Base-by-base conservation (phyloP, 768 basidiomycete species). In the Trametes maxima region DNA sequence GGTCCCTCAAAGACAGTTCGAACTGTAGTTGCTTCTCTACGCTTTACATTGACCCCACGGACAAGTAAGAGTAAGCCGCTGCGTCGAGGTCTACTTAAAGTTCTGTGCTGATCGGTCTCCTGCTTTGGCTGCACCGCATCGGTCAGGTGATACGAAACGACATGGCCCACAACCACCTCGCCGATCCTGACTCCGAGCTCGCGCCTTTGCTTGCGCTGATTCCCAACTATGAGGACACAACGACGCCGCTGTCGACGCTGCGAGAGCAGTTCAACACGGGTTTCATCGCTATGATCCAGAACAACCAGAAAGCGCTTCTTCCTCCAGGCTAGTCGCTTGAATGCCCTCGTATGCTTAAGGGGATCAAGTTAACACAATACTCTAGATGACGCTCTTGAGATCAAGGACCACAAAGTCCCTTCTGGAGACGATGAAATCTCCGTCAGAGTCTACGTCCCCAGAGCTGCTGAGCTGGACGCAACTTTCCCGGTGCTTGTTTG, bases 141-240 rank as follows among this genome's bases (percentile, higher is more conserved):
- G 28, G 28, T 33, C 28, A 33, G 28, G 28, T 33, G 28, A 33
- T 33, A 33, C 28, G 28, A 33, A 33, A 33, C 28, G 8, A 33
- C 28, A 60, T 46, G 50, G 57, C 39, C 2, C 22, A 36, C 49
- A 25, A 43, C 21, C 52, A 43, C 33, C 25, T 37, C 36, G 21
- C 54, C 17, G 22, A 28, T 33, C 54, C 54, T 33, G 19, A 56
- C 44, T 14, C 44, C 1, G 54, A 56, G 36, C 54, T 56, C 36
- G 45, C 19, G 11, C 54, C 54, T 1, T 3, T 56, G 1, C 44
- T 47, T 8, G 44, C 33, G 3, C 1, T 3, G 14, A 21, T 56
- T 11, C 45, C 54, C 5, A 5, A 21, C 19, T 12, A 35, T 5
- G 45, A 44, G 8, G 19, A 35, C 5, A 8, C 45, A 4, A 37